phyloP scores from a whole-genome alignment of 2,329 filamentous ascomycete genomes.

The Periglandula ipomoeae region DNA sequence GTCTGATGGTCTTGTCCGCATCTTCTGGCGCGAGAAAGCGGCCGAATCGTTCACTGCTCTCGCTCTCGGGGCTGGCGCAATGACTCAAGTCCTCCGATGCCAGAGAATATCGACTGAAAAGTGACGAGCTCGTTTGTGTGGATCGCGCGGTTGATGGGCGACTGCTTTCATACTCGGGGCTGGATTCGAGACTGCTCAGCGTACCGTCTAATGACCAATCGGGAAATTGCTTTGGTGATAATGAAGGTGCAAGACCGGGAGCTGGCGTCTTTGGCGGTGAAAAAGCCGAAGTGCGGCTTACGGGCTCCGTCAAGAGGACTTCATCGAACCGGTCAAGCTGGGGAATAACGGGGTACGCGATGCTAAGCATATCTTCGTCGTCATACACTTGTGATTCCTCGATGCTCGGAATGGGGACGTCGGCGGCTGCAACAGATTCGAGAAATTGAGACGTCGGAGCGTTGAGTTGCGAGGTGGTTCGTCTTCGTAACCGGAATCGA shows the following conservation, averaged over 20 bases:
- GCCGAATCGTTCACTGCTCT: constrained; percentile 16
- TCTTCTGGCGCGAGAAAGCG: constrained; percentile 20
- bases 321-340: constrained; percentile 25
- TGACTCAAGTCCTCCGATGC: constrained; percentile 45
- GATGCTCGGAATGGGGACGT: constrained; percentile 56
- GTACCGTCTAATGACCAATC: constrained; percentile 51
- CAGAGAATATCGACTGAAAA: constrained; percentile 48
- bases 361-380: constrained; percentile 32
- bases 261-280: constrained; percentile 53
- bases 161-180: constrained; percentile 49
- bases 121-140: constrained; percentile 47
- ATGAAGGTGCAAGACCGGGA: constrained; percentile 33
- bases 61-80: constrained; percentile 41
- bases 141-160: constrained; percentile 51
- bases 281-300: constrained; percentile 31
- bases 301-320: constrained; percentile 18
- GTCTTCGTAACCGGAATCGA: constrained; percentile 46
- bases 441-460: constrained; percentile 58
- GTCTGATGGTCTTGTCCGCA: constrained; percentile 22
- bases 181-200: constrained; percentile 49
- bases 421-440: constrained; percentile 56
- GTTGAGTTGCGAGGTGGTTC: constrained; percentile 39
- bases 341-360: constrained; percentile 23
- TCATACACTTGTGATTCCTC: constrained; percentile 43
- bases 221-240: constrained; percentile 40